Percentiles rank a stretch among this genome's conserved stretches.
Evolutionary conservation across 345 rosid genomes (phyloP).

Genomic region (Gossypium longicalyx): DNA sequence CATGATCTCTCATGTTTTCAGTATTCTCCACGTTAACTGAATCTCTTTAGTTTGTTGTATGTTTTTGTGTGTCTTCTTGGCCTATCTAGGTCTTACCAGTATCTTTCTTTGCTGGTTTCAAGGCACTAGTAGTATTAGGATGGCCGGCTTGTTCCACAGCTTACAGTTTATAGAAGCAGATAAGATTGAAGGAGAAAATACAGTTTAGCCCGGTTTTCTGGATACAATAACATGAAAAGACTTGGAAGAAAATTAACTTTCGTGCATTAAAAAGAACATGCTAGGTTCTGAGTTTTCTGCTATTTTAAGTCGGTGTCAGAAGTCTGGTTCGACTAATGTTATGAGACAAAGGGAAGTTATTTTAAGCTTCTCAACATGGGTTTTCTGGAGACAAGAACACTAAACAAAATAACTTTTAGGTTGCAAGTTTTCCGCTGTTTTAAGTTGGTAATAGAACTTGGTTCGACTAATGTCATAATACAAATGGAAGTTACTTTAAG

Average conservation of each 20-base stretch:
- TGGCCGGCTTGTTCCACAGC: not conserved
- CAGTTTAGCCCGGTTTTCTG: not conserved
- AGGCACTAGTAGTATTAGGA: not conserved
- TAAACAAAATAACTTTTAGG: not conserved
- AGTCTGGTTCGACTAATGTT: not conserved
- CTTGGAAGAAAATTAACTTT: not conserved
- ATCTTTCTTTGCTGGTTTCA: not conserved
- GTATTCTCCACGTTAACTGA: not conserved
- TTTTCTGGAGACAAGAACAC: not conserved
- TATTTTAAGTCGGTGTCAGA: not conserved
- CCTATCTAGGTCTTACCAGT: not conserved
- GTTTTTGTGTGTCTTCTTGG: not conserved
- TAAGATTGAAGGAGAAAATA: not conserved
- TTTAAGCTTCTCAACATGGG: not conserved
- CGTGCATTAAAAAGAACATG: not conserved
- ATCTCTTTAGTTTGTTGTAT: not conserved
- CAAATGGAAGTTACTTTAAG: not conserved
- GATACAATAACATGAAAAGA: not conserved
- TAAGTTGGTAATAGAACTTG: not conserved
- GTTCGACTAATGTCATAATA: not conserved
- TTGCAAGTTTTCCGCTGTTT: not conserved
- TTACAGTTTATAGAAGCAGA: not conserved
- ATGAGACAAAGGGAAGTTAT: not conserved
- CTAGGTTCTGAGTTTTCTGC: not conserved
- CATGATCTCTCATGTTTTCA: not conserved